A percentile compares a stretch with the other conserved stretches of the same genome.
phyloP scores from a whole-genome alignment of 768 basidiomycete genomes.

The Trametes cingulata region DNA sequence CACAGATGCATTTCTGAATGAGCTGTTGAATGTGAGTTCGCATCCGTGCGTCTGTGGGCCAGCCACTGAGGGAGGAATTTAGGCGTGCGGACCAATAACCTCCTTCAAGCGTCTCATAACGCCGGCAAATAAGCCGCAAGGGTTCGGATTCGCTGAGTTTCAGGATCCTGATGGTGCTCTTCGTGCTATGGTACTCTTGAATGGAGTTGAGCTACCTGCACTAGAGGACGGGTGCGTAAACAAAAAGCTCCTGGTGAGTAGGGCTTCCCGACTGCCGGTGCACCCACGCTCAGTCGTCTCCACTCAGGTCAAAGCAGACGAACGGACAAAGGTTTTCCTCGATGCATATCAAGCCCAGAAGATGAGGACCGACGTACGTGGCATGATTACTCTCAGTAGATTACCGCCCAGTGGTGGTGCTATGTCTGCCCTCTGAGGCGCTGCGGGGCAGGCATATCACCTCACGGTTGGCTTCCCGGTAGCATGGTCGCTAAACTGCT shows the following conservation, averaged over 20 bases:
- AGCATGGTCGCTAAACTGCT: neutral
- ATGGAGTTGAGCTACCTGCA: conserved; percentile 63
- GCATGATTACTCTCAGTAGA: neutral
- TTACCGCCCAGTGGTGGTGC: neutral
- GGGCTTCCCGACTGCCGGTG: neutral
- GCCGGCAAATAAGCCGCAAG: conserved; percentile 90
- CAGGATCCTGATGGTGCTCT: conserved; percentile 92
- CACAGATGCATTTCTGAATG: conserved; percentile 77
- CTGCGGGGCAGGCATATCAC: neutral
- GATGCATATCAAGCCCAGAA: conserved; percentile 82
- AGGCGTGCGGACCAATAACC: conserved; percentile 90
- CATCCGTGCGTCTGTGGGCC: neutral
- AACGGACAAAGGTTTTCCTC: conserved; percentile 86
- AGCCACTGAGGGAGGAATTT: neutral
- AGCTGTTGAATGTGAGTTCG: conserved; percentile 69
- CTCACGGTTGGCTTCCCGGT: neutral
- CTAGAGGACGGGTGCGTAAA: conserved; percentile 59
- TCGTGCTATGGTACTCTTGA: conserved; percentile 66
- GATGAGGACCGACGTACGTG: conserved; percentile 78
- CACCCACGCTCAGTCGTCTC: conserved; percentile 33
- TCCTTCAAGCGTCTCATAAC: conserved; percentile 93
- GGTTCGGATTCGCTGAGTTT: conserved; percentile 96
- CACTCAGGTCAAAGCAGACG: conserved; percentile 87
- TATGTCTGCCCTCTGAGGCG: neutral
- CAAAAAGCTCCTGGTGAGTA: conserved; percentile 71